Evolutionary conservation across 768 basidiomycete species (phyloP).

Genomic region (Tephrocybe sp.): DNA sequence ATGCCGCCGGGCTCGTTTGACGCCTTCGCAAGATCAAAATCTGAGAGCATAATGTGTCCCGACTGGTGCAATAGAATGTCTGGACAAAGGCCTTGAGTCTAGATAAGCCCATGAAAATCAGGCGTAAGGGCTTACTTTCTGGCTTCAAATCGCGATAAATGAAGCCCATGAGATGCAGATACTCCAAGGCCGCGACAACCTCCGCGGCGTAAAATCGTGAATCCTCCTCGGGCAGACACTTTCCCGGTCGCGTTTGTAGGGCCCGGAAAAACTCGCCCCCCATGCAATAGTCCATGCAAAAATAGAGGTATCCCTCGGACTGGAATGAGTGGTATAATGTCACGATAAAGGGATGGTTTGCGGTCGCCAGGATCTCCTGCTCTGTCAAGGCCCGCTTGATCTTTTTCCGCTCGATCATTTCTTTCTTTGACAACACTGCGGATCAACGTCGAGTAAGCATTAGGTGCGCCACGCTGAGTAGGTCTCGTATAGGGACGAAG

Average conservation of each 20-base stretch:
- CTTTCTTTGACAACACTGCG: constrained; percentile 94
- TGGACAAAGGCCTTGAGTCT: constrained; percentile 30
- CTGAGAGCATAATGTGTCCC: constrained; percentile 99
- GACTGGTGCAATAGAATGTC: constrained; percentile 97
- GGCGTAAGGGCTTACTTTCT: constrained; percentile 74
- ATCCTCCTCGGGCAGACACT: constrained; percentile 93
- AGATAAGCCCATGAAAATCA: constrained; percentile 8
- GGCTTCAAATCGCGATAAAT: constrained; percentile 99
- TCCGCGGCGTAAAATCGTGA: constrained; percentile 98
- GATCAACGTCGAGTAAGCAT: constrained; percentile 37
- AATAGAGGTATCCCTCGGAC: constrained; percentile 96
- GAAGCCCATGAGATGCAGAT: constrained; percentile 98
- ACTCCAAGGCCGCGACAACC: constrained; percentile 96
- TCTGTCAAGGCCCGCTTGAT: constrained; percentile 98
- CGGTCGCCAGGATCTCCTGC: constrained; percentile 97
- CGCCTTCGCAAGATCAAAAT: constrained; percentile 98
- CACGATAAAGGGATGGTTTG: constrained; percentile 99
- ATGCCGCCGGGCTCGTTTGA: constrained; percentile 82
- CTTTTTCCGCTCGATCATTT: constrained; percentile 99
- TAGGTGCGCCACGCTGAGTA: constrained; percentile 31
- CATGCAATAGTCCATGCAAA: constrained; percentile 99
- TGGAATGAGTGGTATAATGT: constrained; percentile 99
- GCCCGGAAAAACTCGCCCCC: constrained; percentile 99
- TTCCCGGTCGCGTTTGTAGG: constrained; percentile 93
- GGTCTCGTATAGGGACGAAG: constrained; percentile 1